phyloP scores from a whole-genome alignment of 352 stramenopile species.

The Phytophthora cryptogea region DNA sequence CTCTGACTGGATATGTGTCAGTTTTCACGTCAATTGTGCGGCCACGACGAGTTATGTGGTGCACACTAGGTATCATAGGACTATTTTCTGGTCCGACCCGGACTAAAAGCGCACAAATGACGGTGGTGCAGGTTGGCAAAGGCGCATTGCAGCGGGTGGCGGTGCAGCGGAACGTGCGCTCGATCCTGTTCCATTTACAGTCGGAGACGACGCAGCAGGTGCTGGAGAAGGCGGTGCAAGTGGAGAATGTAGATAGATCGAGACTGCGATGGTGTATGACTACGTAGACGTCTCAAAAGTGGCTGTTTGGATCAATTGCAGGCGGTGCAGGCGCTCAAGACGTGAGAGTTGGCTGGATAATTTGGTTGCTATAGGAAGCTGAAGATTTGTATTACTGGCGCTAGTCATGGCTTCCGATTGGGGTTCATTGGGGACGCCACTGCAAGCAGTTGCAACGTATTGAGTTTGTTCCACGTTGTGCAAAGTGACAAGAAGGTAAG shows the following conservation, averaged over 20 bases:
- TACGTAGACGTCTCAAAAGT: too few relatives aligned
- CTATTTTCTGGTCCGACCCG: not conserved
- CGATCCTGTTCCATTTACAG: conserved; percentile 52
- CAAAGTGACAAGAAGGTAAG: conserved; percentile 8
- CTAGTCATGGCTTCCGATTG: conserved; percentile 45
- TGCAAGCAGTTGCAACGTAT: conserved; percentile 4
- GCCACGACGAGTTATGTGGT: too few relatives aligned
- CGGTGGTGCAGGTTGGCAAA: conserved; percentile 17
- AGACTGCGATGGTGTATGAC: too few relatives aligned
- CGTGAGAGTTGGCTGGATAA: too few relatives aligned
- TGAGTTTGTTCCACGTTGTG: conserved; percentile 30
- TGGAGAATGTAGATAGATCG: conserved; percentile 34
- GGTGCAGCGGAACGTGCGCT: conserved; percentile 49
- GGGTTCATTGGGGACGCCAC: conserved; percentile 33
- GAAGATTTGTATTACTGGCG: too few relatives aligned
- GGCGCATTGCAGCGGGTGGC: conserved; percentile 29
- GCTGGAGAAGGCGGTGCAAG: conserved; percentile 11
- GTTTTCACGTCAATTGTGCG: too few relatives aligned
- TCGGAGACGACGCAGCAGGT: conserved; percentile 9
- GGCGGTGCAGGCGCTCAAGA: conserved; percentile 34
- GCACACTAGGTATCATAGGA: too few relatives aligned
- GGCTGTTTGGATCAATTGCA: conserved; percentile 6
- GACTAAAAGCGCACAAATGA: not conserved
- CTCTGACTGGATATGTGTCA: not conserved
- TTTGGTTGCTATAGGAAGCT: too few relatives aligned